These are phyloP conservation scores for Fusarium tuaranense DNA, from an alignment of 2,329 filamentous ascomycete genomes.

Conservation along the genomic window DNA sequence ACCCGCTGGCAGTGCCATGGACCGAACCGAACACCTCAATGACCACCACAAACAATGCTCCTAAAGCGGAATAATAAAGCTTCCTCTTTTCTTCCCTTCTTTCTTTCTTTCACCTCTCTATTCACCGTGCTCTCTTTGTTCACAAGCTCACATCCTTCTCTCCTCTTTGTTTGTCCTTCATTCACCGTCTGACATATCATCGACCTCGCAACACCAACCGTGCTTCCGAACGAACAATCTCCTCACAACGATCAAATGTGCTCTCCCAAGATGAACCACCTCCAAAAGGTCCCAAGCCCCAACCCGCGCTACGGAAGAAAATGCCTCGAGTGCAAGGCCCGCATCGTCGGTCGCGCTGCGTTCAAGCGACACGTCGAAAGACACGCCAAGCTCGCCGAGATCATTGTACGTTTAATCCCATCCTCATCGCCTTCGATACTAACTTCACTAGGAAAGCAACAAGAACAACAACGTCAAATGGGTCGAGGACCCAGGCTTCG, in stretches of 20 bases:
- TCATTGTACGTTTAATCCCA: not conserved
- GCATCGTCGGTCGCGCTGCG: constrained; percentile 3
- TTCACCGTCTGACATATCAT: not conserved
- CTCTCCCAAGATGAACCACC: not conserved
- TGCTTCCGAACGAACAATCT: not conserved
- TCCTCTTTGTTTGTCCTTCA: not conserved
- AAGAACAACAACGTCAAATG: not conserved
- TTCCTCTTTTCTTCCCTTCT: not conserved
- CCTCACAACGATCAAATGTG: not conserved
- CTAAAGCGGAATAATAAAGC: not conserved
- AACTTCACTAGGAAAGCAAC: not conserved
- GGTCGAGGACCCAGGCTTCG: not conserved
- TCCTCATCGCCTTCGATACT: accelerated
- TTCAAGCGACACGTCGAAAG: constrained; percentile 15
- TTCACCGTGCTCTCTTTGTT: not conserved
- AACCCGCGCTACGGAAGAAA: not conserved
- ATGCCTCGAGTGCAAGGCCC: constrained; percentile 17
- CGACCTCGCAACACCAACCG: not conserved
- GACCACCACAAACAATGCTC: not conserved
- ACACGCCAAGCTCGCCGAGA: constrained; percentile 15
- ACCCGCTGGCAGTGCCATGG: not conserved
- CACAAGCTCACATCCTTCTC: not conserved
- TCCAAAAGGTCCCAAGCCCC: not conserved
- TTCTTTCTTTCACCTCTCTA: not conserved
- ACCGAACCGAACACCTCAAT: not conserved